A percentile compares a stretch with the other conserved stretches of the same genome.
phyloP scores from a whole-genome alignment of 495 filamentous ascomycete genomes.

The Penicillium crystallinum region DNA sequence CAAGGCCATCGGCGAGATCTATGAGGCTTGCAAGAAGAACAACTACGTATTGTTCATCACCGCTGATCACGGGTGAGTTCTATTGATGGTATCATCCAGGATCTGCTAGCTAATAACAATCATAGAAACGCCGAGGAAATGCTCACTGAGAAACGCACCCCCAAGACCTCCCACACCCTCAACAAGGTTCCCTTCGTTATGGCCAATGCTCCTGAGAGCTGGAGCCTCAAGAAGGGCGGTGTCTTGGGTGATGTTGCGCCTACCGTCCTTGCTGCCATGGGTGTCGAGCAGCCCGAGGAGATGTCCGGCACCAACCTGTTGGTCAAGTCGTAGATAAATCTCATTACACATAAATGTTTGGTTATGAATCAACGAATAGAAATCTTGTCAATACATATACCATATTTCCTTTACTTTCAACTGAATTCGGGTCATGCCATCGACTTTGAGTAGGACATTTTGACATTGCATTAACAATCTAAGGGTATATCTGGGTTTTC shows the following conservation, averaged over 20 bases:
- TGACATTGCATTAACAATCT: conserved; percentile 6
- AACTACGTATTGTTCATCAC: conserved; percentile 92
- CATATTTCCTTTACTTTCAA: neutral
- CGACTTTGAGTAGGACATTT: neutral
- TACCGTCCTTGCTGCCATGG: conserved; percentile 86
- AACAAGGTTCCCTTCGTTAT: conserved; percentile 98
- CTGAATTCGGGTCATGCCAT: neutral
- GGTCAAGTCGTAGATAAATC: conserved; percentile 52
- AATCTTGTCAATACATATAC: conserved; percentile 12
- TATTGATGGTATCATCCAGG: neutral
- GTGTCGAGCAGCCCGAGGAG: conserved; percentile 78
- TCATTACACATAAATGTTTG: conserved; percentile 7
- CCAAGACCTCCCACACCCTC: conserved; percentile 95
- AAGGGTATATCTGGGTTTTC: conserved; percentile 22
- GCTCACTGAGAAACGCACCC: conserved; percentile 89
- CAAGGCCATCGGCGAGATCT: conserved; percentile 85
- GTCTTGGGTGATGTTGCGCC: conserved; percentile 96
- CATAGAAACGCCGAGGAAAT: conserved; percentile 95
- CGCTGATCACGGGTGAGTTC: conserved; percentile 77
- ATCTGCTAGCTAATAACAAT: conserved; percentile 1
- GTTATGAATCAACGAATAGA: conserved; percentile 24
- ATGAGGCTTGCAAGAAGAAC: conserved; percentile 86
- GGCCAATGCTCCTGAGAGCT: conserved; percentile 90
- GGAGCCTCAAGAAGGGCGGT: conserved; percentile 77
- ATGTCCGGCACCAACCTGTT: conserved; percentile 86